Conservation (phyloP, 2,329 filamentous ascomycete genomes). For the Aspergillus piperis region DNA sequence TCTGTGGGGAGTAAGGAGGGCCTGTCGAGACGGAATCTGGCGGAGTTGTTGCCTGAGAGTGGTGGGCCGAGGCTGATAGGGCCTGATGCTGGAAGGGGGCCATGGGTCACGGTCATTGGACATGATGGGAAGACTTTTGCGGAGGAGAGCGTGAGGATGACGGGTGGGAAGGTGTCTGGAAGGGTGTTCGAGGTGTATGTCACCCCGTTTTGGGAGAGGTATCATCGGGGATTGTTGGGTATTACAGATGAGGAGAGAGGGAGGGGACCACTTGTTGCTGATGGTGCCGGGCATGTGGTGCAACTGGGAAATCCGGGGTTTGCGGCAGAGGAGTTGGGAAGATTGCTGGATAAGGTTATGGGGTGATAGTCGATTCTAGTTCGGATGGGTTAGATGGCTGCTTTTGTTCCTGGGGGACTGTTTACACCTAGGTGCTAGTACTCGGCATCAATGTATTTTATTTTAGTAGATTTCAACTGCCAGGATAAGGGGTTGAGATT, state of each 20-base stretch:
- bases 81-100: conserved; percentile 32
- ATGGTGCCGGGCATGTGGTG: conserved; percentile 57
- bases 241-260: conserved; percentile 46
- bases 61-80: conserved; percentile 46
- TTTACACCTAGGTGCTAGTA: not conserved
- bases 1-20: conserved; percentile 53
- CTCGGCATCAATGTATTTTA: too few relatives aligned
- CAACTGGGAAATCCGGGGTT: conserved; percentile 56
- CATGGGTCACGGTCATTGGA: conserved; percentile 54
- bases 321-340: conserved; percentile 39
- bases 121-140: conserved; percentile 58
- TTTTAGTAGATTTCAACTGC: too few relatives aligned
- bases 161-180: conserved; percentile 30
- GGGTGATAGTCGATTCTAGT: not conserved
- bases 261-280: conserved; percentile 51
- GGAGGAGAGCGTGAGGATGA: conserved; percentile 43
- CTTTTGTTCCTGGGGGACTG: not conserved
- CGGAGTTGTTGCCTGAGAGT: conserved; percentile 46
- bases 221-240: conserved; percentile 54
- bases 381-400: not conserved
- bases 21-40: conserved; percentile 51
- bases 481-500: too few relatives aligned
- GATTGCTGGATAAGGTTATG: conserved; percentile 22
- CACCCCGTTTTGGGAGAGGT: conserved; percentile 56
- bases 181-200: conserved; percentile 52